A percentile compares a stretch with the other conserved stretches of the same genome.
phyloP scores from a whole-genome alignment of 148 eudicot genomes.

The Rhododendron henanense region DNA sequence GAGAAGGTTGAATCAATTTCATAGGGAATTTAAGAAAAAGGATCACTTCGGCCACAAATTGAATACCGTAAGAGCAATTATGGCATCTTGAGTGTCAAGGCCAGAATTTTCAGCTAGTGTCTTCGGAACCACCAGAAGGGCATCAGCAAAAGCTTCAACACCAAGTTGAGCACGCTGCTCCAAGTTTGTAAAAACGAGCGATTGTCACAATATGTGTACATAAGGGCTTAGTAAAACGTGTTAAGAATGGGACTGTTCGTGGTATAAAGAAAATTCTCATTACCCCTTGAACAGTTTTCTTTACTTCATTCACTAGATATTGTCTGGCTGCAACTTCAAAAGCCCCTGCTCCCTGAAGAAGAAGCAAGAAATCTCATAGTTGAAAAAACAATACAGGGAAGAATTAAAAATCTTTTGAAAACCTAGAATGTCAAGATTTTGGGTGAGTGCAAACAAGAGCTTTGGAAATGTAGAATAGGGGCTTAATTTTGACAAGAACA shows the following conservation, averaged over 20 bases:
- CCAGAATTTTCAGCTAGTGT: slow-evolving; percentile 91
- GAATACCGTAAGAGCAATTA: slow-evolving; percentile 63
- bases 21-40: background rate
- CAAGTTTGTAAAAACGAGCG: slow-evolving; percentile 14
- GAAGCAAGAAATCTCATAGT: slow-evolving; percentile 5
- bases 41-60: background rate
- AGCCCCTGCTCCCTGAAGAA: slow-evolving; percentile 90
- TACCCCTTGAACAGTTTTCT: slow-evolving; percentile 96
- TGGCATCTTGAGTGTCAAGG: slow-evolving; percentile 89
- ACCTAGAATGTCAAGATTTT: background rate
- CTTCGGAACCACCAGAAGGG: slow-evolving; percentile 77
- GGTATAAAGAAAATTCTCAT: background rate
- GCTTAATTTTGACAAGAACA: background rate
- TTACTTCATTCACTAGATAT: slow-evolving; percentile 77
- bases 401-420: background rate
- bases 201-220: background rate
- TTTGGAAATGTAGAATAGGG: background rate
- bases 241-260: background rate
- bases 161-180: slow-evolving; percentile 91
- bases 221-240: background rate
- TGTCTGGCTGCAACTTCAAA: slow-evolving; percentile 98
- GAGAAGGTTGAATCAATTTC: background rate
- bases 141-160: slow-evolving; percentile 92
- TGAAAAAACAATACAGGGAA: background rate
- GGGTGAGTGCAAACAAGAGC: background rate